phyloP scores from a whole-genome alignment of 345 rosid species.

The Aethionema arabicum region DNA sequence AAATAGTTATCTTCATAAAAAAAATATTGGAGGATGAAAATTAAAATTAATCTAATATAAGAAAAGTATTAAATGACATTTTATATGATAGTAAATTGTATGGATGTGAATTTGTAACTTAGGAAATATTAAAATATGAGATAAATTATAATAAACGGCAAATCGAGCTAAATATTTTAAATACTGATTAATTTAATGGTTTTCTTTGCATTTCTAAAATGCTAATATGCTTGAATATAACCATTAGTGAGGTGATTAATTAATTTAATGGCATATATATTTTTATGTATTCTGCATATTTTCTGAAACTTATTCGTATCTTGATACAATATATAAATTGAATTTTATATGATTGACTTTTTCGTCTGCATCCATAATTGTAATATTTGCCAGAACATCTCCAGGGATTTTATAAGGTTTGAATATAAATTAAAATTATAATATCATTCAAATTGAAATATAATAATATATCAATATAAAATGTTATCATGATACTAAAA shows the following conservation, averaged over 20 bases:
- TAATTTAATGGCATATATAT: not conserved
- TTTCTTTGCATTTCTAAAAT: constrained; percentile 1
- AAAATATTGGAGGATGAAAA: no score
- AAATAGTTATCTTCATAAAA: no score
- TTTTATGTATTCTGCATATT: constrained; percentile 11
- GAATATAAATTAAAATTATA: constrained; percentile 3
- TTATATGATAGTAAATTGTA: no score
- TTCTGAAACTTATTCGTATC: constrained; percentile 11
- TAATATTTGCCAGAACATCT: constrained; percentile 23
- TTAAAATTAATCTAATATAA: no score
- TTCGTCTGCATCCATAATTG: constrained; percentile 19
- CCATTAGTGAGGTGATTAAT: not conserved
- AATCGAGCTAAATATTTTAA: no score
- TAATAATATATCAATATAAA: constrained; percentile 22
- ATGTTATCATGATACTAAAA: constrained; percentile 27
- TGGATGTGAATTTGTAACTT: no score
- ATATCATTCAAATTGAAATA: constrained; percentile 11
- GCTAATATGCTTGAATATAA: not conserved
- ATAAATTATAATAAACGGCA: no score
- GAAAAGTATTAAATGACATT: no score
- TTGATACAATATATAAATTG: constrained; percentile 3
- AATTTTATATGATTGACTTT: constrained; percentile 23
- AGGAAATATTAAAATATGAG: no score
- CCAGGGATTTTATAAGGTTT: constrained; percentile 28
- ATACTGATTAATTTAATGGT: no score